A percentile compares a stretch with the other conserved stretches of the same genome.
Conservation (phyloP, 106 monocot genomes). For the Dactylorhiza incarnata region DNA sequence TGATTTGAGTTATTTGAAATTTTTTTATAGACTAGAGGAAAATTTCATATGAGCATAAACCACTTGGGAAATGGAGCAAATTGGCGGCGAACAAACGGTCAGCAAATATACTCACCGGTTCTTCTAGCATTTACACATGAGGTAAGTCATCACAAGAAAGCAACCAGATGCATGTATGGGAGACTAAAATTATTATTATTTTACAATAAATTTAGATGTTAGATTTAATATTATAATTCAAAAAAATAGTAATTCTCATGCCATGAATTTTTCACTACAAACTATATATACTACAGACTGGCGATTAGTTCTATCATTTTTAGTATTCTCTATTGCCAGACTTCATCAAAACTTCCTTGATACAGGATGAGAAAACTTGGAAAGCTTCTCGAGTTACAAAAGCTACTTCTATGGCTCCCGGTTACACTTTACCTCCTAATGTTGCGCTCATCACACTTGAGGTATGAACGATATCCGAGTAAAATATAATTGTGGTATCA, state of each 20-base stretch:
- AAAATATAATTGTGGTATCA: background rate
- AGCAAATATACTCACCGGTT: conserved; percentile 74
- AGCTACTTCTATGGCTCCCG: conserved; percentile 35
- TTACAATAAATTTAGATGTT: too few species aligned
- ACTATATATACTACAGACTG: too few species aligned
- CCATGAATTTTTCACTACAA: too few species aligned
- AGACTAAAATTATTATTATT: too few species aligned
- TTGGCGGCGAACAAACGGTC: conserved; percentile 77
- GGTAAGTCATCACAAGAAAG: conserved; percentile 19
- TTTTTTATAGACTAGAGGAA: conserved; percentile 42
- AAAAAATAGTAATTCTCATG: too few species aligned
- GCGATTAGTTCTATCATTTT: background rate
- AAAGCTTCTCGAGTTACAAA: conserved; percentile 33
- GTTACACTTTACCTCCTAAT: conserved; percentile 70
- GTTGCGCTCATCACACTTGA: conserved; percentile 75
- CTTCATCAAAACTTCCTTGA: conserved; percentile 7
- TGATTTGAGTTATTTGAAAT: background rate
- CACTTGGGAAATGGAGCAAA: conserved; percentile 50
- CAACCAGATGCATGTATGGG: too few species aligned
- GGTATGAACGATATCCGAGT: conserved; percentile 21
- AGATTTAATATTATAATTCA: too few species aligned
- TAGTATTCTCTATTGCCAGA: background rate
- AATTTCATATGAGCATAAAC: conserved; percentile 49
- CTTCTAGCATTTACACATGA: conserved; percentile 59
- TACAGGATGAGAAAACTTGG: conserved; percentile 53